A percentile compares a stretch with the other conserved stretches of the same genome.
phyloP scores from a whole-genome alignment of 495 filamentous ascomycete genomes.

The Evernia prunastri region DNA sequence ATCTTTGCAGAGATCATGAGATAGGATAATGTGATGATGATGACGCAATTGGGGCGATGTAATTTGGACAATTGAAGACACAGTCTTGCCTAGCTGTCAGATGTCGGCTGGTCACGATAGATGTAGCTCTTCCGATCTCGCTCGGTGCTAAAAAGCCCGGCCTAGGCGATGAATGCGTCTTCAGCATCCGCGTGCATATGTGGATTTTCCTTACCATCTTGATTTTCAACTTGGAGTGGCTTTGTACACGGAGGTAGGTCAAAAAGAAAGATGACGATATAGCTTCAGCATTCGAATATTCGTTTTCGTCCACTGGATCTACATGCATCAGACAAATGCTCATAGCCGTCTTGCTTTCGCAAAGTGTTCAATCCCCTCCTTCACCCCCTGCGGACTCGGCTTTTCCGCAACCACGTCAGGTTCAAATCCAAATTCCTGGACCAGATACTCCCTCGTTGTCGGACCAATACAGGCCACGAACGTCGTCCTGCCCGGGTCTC shows the following conservation, averaged over 20 bases:
- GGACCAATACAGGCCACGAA: slow-evolving; percentile 87
- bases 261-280: slow-evolving; percentile 3
- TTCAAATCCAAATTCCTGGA: slow-evolving; percentile 57
- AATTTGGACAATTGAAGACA: slow-evolving; percentile 8
- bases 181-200: slow-evolving; percentile 13
- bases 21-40: slow-evolving; percentile 39
- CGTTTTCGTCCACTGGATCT: slow-evolving; percentile 5
- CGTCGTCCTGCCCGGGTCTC: slow-evolving; percentile 31
- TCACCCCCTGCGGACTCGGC: slow-evolving; percentile 81
- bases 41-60: not conserved
- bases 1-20: slow-evolving; percentile 99
- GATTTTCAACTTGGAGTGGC: not conserved
- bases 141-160: not conserved
- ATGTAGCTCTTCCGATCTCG: slow-evolving; percentile 3
- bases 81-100: slow-evolving; percentile 4
- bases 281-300: slow-evolving; percentile 16
- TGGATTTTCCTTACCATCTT: slow-evolving; percentile 6
- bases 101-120: slow-evolving; percentile 18
- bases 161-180: not conserved
- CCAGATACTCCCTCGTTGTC: slow-evolving; percentile 75
- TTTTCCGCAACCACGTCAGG: slow-evolving; percentile 76
- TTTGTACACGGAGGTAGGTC: not conserved
- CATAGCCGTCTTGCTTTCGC: slow-evolving; percentile 27
- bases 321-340: not conserved
- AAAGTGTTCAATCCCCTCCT: slow-evolving; percentile 56